Evolutionary conservation across 2,329 filamentous ascomycete species (phyloP), one percentile per base, ranked within the genome.

Genomic region (Neodidymelliopsis sp.): DNA sequence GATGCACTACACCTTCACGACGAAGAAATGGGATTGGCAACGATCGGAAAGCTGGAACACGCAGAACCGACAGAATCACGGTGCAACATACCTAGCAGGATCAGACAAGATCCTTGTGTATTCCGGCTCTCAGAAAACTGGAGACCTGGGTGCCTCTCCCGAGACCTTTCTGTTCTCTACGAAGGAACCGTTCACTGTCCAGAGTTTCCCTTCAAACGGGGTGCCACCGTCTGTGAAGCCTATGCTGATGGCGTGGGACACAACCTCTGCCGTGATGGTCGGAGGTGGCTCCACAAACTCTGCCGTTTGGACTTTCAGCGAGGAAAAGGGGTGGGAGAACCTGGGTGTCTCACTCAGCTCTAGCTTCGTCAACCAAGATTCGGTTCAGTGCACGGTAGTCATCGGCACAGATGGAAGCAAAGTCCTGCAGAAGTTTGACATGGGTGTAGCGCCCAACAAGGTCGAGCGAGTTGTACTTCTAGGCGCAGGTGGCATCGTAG

Each of bases 31-130:
- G 86, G 77, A 84, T 51, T 81, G 78, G 30, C 73, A 88, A 28
- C 67, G 67, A 10, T 76, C 79, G 4, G 69, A 73, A 12, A 75
- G 76, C 23, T 69, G 74, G 25, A 83, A 86, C 34, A 72, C 88
- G 36, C 80, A 88, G 66, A 84, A 90, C 63, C 85, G 91, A 49
- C 77, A 84, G 49, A 83, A 87, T 60, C 93, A 97, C 71, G 86
- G 84, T 57, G 88, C 88, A 10, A 81, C 84, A 13, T 97, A 91
- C 67, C 77, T 97, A 43, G 81, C 85, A 54, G 80, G 81, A 16
- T 82, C 84, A 12, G 81, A 90, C 45, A 81, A 84, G 4, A 89
- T 97, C 44, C 74, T 97, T 18, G 80, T 96, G 19, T 97, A 92
- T 68, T 89, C 87, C 23, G 93, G 93, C 34, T 84, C 81, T 12